Base-by-base conservation (phyloP, 768 basidiomycete species). In the Favolaschia claudopus region DNA sequence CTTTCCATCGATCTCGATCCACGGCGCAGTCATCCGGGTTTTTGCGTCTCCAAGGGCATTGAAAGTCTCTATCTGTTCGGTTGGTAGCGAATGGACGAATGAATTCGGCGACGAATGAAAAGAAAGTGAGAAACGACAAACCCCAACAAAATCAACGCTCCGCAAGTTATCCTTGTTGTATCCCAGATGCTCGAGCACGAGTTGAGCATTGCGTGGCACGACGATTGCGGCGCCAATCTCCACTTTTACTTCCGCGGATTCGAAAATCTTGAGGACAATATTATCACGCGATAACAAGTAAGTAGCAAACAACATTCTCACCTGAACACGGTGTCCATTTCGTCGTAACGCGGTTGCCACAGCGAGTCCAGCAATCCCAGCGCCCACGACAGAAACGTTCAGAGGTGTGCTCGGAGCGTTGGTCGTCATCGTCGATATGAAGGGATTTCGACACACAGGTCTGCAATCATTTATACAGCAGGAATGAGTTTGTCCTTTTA, bases 161-260 rank as follows among this genome's bases (percentile, higher is more conserved):
- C 44, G 5, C 47, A 57, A 17, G 27, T 49, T 57, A 9, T 25
- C 39, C 29, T 57, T 57, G 5, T 4, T 6, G 9, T 49, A 49
- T 25, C 55, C 55, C 7, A 57, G 33, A 22, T 33, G n/a, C 13
- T 57, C 39, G 15, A 57, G 32, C 3, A 57, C 55, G 1, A 31
- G 32, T 2, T 31, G 29, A n/a, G 15, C 22, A 25, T 57, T 57
- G 9, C 9, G n/a, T 12, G 55, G 39, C 2, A 48, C 40, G 17
- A 29, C 39, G 19, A 57, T 22, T 2, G 55, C 55, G 17, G 55
- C 47, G 0, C 55, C 55, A 3, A 57, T 28, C 13, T 57, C 55
- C 1, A 7, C 29, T 3, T 27, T 43, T 1, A n/a, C 15, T 1
- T 42, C 31, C 10, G 37, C 47, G 7, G 47, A 17, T 22, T 58